phyloP scores from a whole-genome alignment of 768 basidiomycete species.

The Tulasnella sp. region DNA sequence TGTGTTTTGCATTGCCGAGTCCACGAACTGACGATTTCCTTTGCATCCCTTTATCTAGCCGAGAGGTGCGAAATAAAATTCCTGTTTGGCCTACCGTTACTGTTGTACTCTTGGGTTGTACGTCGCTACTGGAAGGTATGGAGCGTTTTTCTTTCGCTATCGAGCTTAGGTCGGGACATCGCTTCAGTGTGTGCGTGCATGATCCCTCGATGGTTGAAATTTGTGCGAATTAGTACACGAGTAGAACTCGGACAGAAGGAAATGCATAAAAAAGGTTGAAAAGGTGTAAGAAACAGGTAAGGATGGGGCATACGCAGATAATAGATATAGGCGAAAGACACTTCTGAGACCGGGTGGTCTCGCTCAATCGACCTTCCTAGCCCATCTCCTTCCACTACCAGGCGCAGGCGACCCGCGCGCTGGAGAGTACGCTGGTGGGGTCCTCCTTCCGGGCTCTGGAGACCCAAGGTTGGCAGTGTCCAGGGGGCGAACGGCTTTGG shows the following conservation, averaged over 20 bases:
- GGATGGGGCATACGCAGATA: neutral
- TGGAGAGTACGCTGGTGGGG: conserved; percentile 31
- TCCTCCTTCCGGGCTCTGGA: conserved; percentile 33
- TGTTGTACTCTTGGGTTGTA: neutral
- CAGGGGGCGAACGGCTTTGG: conserved; percentile 28
- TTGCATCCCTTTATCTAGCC: neutral
- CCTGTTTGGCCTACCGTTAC: neutral
- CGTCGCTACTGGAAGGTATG: neutral
- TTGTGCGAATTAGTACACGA: neutral
- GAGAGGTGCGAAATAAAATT: neutral
- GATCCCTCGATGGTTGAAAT: neutral
- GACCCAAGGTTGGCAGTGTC: conserved; percentile 39
- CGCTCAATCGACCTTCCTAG: conserved; percentile 53
- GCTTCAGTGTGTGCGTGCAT: neutral
- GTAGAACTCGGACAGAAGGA: neutral
- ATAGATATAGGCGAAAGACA: neutral
- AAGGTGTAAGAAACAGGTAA: neutral
- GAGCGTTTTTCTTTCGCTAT: neutral
- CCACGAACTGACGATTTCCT: neutral
- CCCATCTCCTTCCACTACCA: conserved; percentile 55
- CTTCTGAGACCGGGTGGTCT: neutral
- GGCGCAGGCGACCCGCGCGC: conserved; percentile 34
- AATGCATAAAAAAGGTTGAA: neutral
- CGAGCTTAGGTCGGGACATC: neutral
- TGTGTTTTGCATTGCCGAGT: neutral